Conservation (phyloP, 2,329 filamentous ascomycete species). For the Lasiodiplodia sp. region DNA sequence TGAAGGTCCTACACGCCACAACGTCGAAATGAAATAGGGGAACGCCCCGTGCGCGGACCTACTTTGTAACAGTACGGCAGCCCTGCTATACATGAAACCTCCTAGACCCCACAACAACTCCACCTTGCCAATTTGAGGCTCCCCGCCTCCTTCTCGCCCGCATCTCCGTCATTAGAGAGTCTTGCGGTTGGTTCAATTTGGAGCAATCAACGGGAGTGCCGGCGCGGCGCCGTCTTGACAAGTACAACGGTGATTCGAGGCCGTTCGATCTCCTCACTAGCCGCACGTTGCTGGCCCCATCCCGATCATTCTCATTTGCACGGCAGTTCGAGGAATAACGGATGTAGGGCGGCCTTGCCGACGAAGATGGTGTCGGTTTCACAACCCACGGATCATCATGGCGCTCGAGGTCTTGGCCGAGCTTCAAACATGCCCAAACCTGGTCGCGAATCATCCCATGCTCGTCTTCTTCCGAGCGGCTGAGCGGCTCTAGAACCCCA, state of each 20-base stretch:
- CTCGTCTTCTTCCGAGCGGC: not conserved
- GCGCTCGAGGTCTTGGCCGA: constrained; percentile 7
- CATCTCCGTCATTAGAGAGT: not conserved
- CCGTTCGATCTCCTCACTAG: not conserved
- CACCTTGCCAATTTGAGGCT: constrained; percentile 14
- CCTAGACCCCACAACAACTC: constrained; percentile 2
- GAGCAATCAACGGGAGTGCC: constrained; percentile 8
- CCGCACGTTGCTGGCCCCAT: not conserved
- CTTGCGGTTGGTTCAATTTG: not conserved
- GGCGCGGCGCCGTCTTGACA: constrained; percentile 2
- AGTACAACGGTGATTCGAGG: constrained; percentile 3
- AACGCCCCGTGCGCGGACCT: constrained; percentile 6
- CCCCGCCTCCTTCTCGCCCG: not conserved
- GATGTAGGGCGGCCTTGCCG: constrained; percentile 2
- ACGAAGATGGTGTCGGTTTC: constrained; percentile 13
- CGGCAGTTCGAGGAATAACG: not conserved
- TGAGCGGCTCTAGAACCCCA: not conserved
- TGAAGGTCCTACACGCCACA: constrained; percentile 11
- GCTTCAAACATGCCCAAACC: constrained; percentile 5
- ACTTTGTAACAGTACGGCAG: constrained; percentile 2
- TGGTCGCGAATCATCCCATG: constrained; percentile 3
- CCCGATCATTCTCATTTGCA: not conserved
- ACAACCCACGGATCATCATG: constrained; percentile 9
- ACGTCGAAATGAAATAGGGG: constrained; percentile 11
- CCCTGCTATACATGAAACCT: constrained; percentile 17